Evolutionary conservation across 306 rosid genomes (phyloP), one percentile per base, ranked within the genome.

Genomic region (Malus fusca): DNA sequence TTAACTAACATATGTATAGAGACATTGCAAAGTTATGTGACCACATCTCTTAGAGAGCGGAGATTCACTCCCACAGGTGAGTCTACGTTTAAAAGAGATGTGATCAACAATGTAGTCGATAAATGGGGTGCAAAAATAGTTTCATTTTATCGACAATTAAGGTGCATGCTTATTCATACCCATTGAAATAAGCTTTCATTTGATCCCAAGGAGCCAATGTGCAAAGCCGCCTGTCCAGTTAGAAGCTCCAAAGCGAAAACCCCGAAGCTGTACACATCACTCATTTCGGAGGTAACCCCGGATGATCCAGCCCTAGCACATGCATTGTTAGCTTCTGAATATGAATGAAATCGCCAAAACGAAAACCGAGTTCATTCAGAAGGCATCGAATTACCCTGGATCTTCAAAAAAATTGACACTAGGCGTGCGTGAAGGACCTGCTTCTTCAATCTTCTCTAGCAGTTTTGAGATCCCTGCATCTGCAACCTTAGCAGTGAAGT

Each of bases 231-330:
- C 15, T 79, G 82, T 65, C 86, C 88, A 13, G 86, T 85, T 40
- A 79, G 76, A 74, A 85, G 81, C 76, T 85, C 88, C 72, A 85
- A 75, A 43, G 82, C 82, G 72, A 85, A 85, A 25, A 80, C 84
- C 31, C 88, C 88, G 52, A 85, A 85, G 86, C 82, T 80, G 84
- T 85, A 82, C 30, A 82, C 88, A 42, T 85, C 88, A 46, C 86
- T 79, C 69, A 42, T 35, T 76, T 76, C 84, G 2, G 88, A 64
- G 52, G 66, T 44, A 17, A 65, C 52, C 52, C 73, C 76, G 6
- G 75, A 64, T 25, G 59, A 55, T 74, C 78, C 79, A 65, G 67
- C 75, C 82, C 88, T 85, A 72, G 23, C 53, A 44, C 58, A 63
- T 33, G 25, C 52, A 35, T 30, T 68, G 66, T 21, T 35, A 43